phyloP scores from a whole-genome alignment of 2,329 filamentous ascomycete genomes.

The Blastomyces silverae region DNA sequence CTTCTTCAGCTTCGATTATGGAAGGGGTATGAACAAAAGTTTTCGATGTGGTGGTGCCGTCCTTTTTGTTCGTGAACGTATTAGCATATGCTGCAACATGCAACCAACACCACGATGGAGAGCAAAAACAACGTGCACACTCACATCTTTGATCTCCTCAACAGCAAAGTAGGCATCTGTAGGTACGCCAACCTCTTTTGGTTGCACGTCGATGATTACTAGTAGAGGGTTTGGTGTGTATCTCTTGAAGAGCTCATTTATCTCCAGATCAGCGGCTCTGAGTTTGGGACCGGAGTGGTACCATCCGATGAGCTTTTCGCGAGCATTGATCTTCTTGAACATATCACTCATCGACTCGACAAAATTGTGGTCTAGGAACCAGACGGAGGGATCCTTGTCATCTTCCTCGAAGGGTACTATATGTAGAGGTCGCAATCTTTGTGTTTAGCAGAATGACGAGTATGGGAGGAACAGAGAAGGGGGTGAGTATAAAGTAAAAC shows the following conservation, averaged over 20 bases:
- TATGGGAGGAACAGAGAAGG: conserved; percentile 10
- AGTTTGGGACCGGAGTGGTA: conserved; percentile 98
- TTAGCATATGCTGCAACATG: conserved; percentile 15
- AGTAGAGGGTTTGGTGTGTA: conserved; percentile 95
- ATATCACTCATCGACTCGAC: conserved; percentile 99
- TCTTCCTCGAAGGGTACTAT: conserved; percentile 97
- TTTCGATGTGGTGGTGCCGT: conserved; percentile 91
- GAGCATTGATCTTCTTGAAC: conserved; percentile 99
- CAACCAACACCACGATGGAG: conserved; percentile 9
- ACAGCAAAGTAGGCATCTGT: conserved; percentile 99
- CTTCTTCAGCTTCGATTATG: conserved; percentile 97
- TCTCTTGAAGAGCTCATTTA: conserved; percentile 99
- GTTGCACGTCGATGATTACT: conserved; percentile 97
- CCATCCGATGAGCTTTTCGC: conserved; percentile 99
- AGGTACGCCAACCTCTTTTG: conserved; percentile 93
- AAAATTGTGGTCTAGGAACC: conserved; percentile 99
- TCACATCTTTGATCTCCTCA: conserved; percentile 97
- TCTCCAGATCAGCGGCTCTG: conserved; percentile 90
- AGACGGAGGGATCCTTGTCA: conserved; percentile 95
- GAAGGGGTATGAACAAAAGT: conserved; percentile 98
- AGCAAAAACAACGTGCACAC: conserved; percentile 30
- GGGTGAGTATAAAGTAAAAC: conserved; percentile 27
- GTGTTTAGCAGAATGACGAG: background rate
- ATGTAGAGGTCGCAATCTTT: background rate
- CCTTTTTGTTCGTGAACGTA: conserved; percentile 47